Percentiles rank a stretch among this genome's conserved stretches.
These are phyloP conservation scores for Trichoderma orchidacearum DNA, from an alignment of 495 filamentous ascomycete species.

Conservation along the genomic window DNA sequence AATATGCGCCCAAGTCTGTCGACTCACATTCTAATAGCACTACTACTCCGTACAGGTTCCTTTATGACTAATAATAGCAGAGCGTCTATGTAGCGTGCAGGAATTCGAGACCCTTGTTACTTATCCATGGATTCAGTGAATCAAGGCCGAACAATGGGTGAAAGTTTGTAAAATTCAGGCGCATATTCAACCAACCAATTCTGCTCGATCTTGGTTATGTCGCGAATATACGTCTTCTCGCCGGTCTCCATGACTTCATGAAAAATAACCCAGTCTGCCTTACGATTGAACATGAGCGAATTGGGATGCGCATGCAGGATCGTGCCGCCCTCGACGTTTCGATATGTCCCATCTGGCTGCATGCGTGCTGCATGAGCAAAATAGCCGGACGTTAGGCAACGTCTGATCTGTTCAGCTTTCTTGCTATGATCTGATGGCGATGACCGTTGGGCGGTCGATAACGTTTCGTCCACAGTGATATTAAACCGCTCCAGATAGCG, in stretches of 20 bases:
- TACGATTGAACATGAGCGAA: slow-evolving; percentile 93
- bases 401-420: slow-evolving; percentile 59
- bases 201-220: slow-evolving; percentile 86
- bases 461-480: slow-evolving; percentile 50
- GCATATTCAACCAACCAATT: slow-evolving; percentile 84
- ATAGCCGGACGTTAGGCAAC: slow-evolving; percentile 82
- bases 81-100: no score
- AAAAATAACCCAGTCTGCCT: slow-evolving; percentile 96
- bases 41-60: no score
- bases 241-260: slow-evolving; percentile 90
- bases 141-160: not conserved
- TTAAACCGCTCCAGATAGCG: slow-evolving; percentile 81
- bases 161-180: slow-evolving; percentile 58
- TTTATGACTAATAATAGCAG: no score
- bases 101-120: no score
- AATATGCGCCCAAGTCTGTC: no score
- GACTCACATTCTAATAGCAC: no score
- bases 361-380: slow-evolving; percentile 94
- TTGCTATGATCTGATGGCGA: slow-evolving; percentile 7
- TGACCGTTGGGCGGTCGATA: slow-evolving; percentile 6
- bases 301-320: slow-evolving; percentile 81
- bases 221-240: slow-evolving; percentile 79
- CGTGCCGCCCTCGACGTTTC: slow-evolving; percentile 58
- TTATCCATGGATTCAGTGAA: no score
- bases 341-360: slow-evolving; percentile 88